A percentile compares a stretch with the other conserved stretches of the same genome.
phyloP scores from a whole-genome alignment of 805 yeast genomes.

The Candida ovalis region DNA sequence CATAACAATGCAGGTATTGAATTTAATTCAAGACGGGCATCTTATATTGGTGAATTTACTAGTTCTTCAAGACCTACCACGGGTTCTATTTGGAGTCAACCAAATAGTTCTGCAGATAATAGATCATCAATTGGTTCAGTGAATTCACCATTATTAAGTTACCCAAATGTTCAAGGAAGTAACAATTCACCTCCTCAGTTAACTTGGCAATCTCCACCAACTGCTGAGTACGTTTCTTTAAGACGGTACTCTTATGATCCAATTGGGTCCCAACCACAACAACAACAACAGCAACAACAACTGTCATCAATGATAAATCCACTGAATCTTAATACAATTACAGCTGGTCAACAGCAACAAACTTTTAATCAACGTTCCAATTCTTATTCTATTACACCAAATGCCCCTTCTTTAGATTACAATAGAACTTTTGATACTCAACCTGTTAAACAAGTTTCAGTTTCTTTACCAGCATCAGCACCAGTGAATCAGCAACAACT shows the following conservation, averaged over 20 bases:
- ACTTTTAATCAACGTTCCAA: conserved; percentile 8
- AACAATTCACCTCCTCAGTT: conserved; percentile 15
- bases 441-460: not conserved
- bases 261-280: not conserved
- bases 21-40: conserved; percentile 17
- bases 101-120: conserved; percentile 9
- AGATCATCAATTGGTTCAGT: conserved; percentile 24
- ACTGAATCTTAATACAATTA: not conserved
- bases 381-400: conserved; percentile 8
- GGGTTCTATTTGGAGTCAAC: conserved; percentile 15
- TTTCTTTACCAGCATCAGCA: conserved; percentile 7
- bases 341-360: not conserved
- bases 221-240: conserved; percentile 20
- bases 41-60: conserved; percentile 20
- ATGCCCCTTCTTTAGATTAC: conserved; percentile 22
- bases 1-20: conserved; percentile 2
- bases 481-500: conserved; percentile 4
- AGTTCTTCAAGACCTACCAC: conserved; percentile 14
- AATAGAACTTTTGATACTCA: conserved; percentile 21
- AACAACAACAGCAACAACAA: conserved; percentile 3
- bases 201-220: conserved; percentile 23
- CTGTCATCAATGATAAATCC: conserved; percentile 5
- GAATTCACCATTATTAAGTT: conserved; percentile 21
- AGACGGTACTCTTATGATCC: conserved; percentile 26
- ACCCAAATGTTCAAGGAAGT: conserved; percentile 9